Percentiles rank a stretch among this genome's conserved stretches.
Evolutionary conservation across 1,284 basidiomycete species (phyloP).

Genomic region (Microbotryum silenes-acaulis): DNA sequence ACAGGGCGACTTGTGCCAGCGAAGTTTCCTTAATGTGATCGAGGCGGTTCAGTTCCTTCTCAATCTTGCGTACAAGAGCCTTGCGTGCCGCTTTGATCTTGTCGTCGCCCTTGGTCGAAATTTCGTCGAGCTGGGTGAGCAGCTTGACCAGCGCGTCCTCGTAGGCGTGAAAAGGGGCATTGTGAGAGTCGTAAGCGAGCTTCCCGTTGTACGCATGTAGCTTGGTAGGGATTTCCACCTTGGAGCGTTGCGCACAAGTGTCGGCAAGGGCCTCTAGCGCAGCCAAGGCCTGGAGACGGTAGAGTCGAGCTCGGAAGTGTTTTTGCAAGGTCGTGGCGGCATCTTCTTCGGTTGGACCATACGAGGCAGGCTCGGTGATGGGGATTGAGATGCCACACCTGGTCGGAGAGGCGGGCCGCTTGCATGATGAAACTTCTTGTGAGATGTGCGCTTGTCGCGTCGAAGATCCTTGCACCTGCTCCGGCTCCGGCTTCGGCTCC

Average conservation of each 20-base stretch:
- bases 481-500: too few relatives aligned
- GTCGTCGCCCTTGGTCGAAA: slow-evolving; percentile 56
- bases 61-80: slow-evolving; percentile 53
- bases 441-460: too few relatives aligned
- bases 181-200: slow-evolving; percentile 49
- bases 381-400: too few relatives aligned
- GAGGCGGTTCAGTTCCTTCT: slow-evolving; percentile 52
- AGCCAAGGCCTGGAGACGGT: slow-evolving; percentile 5
- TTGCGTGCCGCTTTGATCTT: slow-evolving; percentile 52
- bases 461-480: too few relatives aligned
- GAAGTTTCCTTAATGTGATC: slow-evolving; percentile 43
- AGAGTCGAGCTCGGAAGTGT: slow-evolving; percentile 2
- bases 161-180: slow-evolving; percentile 54
- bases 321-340: slow-evolving; percentile 3
- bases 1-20: too few relatives aligned
- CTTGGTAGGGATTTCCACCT: background rate
- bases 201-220: slow-evolving; percentile 31
- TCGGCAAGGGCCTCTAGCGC: background rate
- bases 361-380: too few relatives aligned
- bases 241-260: background rate
- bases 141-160: slow-evolving; percentile 56
- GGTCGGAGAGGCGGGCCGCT: too few relatives aligned
- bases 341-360: background rate
- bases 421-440: too few relatives aligned
- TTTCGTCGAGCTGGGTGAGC: slow-evolving; percentile 56